Percentiles rank a stretch among this genome's conserved stretches.
Evolutionary conservation across 2,329 filamentous ascomycete genomes (phyloP).

Genomic region (Arachnomyces sp.): DNA sequence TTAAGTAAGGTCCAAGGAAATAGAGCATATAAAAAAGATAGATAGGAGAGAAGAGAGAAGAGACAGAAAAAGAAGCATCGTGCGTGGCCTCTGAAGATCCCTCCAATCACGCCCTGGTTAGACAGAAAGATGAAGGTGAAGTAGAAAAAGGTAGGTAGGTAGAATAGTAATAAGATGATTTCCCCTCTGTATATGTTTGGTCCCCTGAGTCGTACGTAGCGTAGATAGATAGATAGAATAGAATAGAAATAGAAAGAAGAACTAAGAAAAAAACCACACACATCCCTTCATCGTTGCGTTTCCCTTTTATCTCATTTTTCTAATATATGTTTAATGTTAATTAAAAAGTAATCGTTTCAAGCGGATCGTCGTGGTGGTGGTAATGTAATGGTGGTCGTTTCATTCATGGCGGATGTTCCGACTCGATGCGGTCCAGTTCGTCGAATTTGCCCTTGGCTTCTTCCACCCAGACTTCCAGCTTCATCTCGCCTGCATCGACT

Average conservation of each 20-base stretch:
- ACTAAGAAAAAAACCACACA: conserved; percentile 12
- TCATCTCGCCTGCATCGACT: conserved; percentile 57
- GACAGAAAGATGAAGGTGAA: background rate
- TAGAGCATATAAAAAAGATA: conserved; percentile 10
- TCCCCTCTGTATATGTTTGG: no score
- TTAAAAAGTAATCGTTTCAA: background rate
- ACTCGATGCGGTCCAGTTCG: conserved; percentile 28
- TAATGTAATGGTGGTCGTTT: no score
- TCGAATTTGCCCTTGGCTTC: conserved; percentile 49
- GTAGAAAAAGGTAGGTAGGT: background rate
- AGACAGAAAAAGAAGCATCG: conserved; percentile 6
- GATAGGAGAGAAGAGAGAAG: conserved; percentile 11
- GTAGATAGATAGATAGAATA: conserved; percentile 1
- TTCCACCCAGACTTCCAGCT: conserved; percentile 63
- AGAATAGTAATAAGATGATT: no score
- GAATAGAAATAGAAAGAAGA: conserved; percentile 5
- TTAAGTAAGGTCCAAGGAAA: background rate
- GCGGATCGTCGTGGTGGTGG: no score
- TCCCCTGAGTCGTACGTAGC: no score
- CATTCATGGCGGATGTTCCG: conserved; percentile 28
- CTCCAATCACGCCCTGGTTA: background rate
- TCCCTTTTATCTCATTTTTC: no score
- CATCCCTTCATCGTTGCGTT: conserved; percentile 10
- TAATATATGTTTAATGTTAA: no score
- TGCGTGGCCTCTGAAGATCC: background rate